Conservation (phyloP, 257 asterid genomes). For the Solanum paucissectum region DNA sequence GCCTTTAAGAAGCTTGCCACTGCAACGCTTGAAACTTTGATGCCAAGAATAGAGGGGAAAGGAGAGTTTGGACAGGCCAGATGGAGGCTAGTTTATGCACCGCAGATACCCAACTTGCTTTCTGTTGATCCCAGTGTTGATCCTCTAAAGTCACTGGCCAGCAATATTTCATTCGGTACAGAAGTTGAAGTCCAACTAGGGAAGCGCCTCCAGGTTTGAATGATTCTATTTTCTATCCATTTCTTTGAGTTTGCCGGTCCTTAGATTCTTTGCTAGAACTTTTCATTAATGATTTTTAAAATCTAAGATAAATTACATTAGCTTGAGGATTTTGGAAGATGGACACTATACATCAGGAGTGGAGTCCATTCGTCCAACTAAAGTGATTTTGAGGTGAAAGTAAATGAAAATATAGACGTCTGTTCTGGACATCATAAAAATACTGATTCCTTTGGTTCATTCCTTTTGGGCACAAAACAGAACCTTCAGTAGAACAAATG, state of each 20-base stretch:
- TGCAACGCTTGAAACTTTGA: constrained; percentile 83
- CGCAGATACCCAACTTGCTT: constrained; percentile 90
- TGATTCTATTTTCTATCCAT: not conserved
- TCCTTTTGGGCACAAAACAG: not conserved
- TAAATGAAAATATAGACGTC: not conserved
- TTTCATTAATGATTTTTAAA: not conserved
- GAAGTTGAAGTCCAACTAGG: constrained; percentile 98
- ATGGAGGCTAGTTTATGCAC: constrained; percentile 98
- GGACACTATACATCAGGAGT: not conserved
- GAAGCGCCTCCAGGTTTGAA: constrained; percentile 86
- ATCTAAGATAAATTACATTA: not conserved
- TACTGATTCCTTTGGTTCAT: not conserved
- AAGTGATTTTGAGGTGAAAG: not conserved
- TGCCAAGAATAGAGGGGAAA: constrained; percentile 98
- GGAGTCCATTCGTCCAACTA: not conserved
- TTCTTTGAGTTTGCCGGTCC: not conserved
- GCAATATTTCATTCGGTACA: constrained; percentile 95
- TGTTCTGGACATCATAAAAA: not conserved
- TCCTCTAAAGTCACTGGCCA: constrained; percentile 92
- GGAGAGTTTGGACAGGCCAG: constrained; percentile 99
- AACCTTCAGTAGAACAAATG: not conserved
- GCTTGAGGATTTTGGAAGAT: not conserved
- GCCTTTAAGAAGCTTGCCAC: constrained; percentile 99
- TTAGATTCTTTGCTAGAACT: not conserved
- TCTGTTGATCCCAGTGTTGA: constrained; percentile 91